These are phyloP conservation scores for Exserohilum rostratum DNA, from an alignment of 2,329 filamentous ascomycete genomes.

Conservation along the genomic window DNA sequence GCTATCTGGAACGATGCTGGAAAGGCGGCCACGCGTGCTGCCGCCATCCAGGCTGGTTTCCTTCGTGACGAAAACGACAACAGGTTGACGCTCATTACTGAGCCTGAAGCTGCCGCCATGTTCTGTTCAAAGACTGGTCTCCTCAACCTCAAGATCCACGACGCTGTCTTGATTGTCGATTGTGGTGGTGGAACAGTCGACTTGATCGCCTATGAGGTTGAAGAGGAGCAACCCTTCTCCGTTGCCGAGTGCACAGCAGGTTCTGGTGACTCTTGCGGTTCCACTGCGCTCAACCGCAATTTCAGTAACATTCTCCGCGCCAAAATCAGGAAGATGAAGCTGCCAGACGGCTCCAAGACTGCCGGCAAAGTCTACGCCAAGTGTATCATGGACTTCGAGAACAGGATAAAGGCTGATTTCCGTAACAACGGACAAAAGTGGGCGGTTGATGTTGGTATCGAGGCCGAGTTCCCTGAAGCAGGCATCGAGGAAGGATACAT, in stretches of 20 bases:
- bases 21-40: conserved; percentile 93
- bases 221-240: conserved; percentile 95
- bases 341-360: conserved; percentile 94
- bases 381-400: conserved; percentile 99
- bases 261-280: conserved; percentile 96
- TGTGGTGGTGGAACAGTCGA: conserved; percentile 98
- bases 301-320: conserved; percentile 97
- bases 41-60: conserved; percentile 96
- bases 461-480: conserved; percentile 96
- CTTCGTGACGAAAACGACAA: conserved; percentile 97
- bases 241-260: conserved; percentile 97
- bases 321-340: conserved; percentile 99
- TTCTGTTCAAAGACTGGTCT: conserved; percentile 98
- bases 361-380: conserved; percentile 98
- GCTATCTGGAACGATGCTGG: conserved; percentile 99
- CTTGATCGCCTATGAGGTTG: conserved; percentile 98
- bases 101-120: conserved; percentile 94
- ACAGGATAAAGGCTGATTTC: conserved; percentile 99
- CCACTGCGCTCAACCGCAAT: conserved; percentile 96
- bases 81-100: conserved; percentile 89
- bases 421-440: conserved; percentile 98
- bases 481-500: conserved; percentile 99
- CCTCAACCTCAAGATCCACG: conserved; percentile 95
- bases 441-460: conserved; percentile 98
- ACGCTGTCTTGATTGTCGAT: conserved; percentile 97